Percentiles rank a stretch among this genome's conserved stretches.
Evolutionary conservation across 148 eudicot genomes (phyloP).

Genomic region (Rhododendron griersonianum): DNA sequence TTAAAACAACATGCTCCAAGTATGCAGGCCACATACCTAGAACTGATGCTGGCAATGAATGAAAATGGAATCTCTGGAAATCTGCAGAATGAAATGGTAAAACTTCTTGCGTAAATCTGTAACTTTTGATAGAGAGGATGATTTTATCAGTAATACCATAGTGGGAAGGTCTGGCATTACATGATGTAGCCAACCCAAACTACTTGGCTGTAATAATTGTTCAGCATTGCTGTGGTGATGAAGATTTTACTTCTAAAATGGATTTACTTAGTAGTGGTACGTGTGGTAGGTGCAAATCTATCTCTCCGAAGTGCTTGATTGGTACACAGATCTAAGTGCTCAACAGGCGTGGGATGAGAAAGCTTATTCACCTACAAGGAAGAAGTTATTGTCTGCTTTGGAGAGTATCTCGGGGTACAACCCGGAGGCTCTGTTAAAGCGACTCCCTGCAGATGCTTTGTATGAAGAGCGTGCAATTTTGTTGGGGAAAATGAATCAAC

Average conservation of each 20-base stretch:
- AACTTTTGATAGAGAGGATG: not conserved
- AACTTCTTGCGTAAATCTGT: not conserved
- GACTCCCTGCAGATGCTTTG: conserved; percentile 81
- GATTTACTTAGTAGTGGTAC: conserved; percentile 1
- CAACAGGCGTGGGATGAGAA: conserved; percentile 89
- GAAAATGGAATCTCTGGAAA: conserved; percentile 88
- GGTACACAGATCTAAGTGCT: conserved; percentile 65
- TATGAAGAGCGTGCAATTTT: conserved; percentile 91
- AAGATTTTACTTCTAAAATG: not conserved
- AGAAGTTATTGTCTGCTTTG: conserved; percentile 83
- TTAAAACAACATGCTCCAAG: conserved; percentile 94
- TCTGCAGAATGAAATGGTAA: conserved; percentile 98
- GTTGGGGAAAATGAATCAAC: conserved; percentile 90
- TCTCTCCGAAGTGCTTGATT: conserved; percentile 97
- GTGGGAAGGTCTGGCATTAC: not conserved
- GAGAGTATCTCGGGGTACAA: conserved; percentile 77
- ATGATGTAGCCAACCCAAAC: not conserved
- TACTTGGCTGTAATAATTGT: not conserved
- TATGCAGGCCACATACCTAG: conserved; percentile 95
- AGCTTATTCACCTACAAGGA: conserved; percentile 72
- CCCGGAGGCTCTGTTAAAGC: conserved; percentile 76
- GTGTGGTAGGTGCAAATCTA: conserved; percentile 83
- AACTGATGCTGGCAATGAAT: conserved; percentile 85
- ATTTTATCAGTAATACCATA: not conserved
- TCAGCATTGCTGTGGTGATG: not conserved